Conservation (phyloP, 2,329 filamentous ascomycete species). For the Botryotinia convoluta region DNA sequence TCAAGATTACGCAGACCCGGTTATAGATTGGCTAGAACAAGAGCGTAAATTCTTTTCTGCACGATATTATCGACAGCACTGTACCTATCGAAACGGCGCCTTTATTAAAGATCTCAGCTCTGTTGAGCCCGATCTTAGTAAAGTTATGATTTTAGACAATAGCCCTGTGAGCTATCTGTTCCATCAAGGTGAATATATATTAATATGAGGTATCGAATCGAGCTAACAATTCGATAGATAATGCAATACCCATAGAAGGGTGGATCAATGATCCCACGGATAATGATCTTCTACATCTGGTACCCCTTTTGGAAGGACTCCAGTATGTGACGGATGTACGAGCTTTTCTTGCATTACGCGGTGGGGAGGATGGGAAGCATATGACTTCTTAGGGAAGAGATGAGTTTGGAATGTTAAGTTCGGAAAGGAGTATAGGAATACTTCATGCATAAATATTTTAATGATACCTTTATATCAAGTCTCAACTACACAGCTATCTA, state of each 20-base stretch:
- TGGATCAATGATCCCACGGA: conserved; percentile 99
- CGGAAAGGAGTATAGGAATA: conserved; percentile 9
- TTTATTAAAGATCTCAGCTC: conserved; percentile 98
- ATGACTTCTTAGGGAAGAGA: conserved; percentile 26
- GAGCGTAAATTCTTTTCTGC: conserved; percentile 95
- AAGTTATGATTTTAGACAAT: conserved; percentile 98
- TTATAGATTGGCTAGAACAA: conserved; percentile 97
- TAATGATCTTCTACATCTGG: conserved; percentile 87
- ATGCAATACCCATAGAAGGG: conserved; percentile 97
- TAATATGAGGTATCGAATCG: conserved; percentile 12
- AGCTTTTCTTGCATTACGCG: conserved; percentile 81
- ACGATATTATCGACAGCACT: conserved; percentile 94
- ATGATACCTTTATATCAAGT: conserved; percentile 15
- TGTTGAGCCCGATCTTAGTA: conserved; percentile 94
- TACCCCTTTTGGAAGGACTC: conserved; percentile 87
- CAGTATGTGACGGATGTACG: conserved; percentile 97
- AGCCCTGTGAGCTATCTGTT: conserved; percentile 98
- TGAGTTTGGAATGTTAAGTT: conserved; percentile 6
- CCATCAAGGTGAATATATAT: conserved; percentile 73
- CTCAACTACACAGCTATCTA: neutral
- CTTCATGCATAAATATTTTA: conserved; percentile 21
- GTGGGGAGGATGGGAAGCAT: conserved; percentile 71
- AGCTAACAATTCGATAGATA: conserved; percentile 59
- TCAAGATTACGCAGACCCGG: conserved; percentile 96
- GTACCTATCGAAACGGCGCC: conserved; percentile 89